Evolutionary conservation across 768 basidiomycete genomes (phyloP).

Genomic region (Rubroboletus pulcherrimus): DNA sequence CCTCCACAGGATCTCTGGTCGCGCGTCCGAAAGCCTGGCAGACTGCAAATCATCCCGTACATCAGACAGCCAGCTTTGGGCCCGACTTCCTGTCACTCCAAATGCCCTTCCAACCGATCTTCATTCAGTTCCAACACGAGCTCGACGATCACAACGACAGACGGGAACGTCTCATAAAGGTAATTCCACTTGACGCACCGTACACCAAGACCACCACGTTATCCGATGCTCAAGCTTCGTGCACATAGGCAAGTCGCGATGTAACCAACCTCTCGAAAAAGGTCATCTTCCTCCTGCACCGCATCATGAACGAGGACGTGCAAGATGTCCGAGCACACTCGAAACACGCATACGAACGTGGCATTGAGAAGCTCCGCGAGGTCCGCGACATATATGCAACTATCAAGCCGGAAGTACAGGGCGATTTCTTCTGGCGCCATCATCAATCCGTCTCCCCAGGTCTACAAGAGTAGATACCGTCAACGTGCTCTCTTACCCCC

Average conservation of each 20-base stretch:
- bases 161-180: constrained; percentile 89
- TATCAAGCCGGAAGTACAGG: constrained; percentile 58
- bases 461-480: constrained; percentile 61
- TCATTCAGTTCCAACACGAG: constrained; percentile 62
- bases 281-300: constrained; percentile 89
- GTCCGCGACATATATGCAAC: constrained; percentile 61
- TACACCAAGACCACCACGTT: not conserved
- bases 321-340: constrained; percentile 27
- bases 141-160: constrained; percentile 84
- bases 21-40: constrained; percentile 39
- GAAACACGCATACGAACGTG: constrained; percentile 46
- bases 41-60: constrained; percentile 42
- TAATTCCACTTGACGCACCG: constrained; percentile 27
- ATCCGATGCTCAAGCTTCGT: constrained; percentile 2
- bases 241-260: constrained; percentile 69
- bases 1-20: constrained; percentile 66
- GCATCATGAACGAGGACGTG: constrained; percentile 49
- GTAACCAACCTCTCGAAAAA: constrained; percentile 91
- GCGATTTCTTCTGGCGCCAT: constrained; percentile 75
- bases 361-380: constrained; percentile 59
- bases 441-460: constrained; percentile 73
- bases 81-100: constrained; percentile 19
- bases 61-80: constrained; percentile 71
- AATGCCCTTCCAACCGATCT: constrained; percentile 31
- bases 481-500: not conserved